phyloP scores from a whole-genome alignment of 768 basidiomycete genomes.

The Russula olivacea region DNA sequence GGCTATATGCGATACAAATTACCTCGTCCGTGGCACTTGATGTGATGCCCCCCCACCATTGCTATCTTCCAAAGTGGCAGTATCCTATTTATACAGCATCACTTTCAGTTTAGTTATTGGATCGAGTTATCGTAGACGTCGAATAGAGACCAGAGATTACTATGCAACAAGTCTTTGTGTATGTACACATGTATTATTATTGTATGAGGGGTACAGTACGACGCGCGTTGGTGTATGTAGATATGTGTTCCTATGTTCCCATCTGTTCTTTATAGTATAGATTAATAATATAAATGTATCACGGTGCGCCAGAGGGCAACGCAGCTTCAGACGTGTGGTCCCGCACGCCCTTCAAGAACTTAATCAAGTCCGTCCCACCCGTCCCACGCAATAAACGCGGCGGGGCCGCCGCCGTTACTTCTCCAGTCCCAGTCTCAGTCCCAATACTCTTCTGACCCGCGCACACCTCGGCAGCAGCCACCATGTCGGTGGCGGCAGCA shows the following conservation, averaged over 20 bases:
- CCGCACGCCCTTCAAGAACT: slow-evolving; percentile 52
- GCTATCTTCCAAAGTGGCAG: too few relatives aligned
- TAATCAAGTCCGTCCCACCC: slow-evolving; percentile 51
- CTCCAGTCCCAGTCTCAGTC: slow-evolving; percentile 23
- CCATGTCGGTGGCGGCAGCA: neutral
- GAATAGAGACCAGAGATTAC: neutral
- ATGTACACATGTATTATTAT: too few relatives aligned
- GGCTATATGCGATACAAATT: too few relatives aligned
- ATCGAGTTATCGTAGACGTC: neutral
- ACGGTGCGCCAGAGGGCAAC: slow-evolving; percentile 17
- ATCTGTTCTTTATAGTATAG: neutral
- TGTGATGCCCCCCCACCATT: too few relatives aligned
- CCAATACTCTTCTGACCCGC: neutral
- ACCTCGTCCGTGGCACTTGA: too few relatives aligned
- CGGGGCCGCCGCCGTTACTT: neutral
- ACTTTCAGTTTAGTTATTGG: too few relatives aligned
- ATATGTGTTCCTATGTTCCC: neutral
- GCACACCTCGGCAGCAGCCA: neutral
- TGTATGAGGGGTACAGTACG: neutral
- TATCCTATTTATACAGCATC: too few relatives aligned
- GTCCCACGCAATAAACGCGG: slow-evolving; percentile 41
- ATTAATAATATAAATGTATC: neutral
- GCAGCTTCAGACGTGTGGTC: slow-evolving; percentile 42
- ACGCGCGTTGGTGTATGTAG: too few relatives aligned
- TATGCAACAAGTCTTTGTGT: neutral